phyloP scores from a whole-genome alignment of 208 protist genomes.

The Crithidia expoeki region DNA sequence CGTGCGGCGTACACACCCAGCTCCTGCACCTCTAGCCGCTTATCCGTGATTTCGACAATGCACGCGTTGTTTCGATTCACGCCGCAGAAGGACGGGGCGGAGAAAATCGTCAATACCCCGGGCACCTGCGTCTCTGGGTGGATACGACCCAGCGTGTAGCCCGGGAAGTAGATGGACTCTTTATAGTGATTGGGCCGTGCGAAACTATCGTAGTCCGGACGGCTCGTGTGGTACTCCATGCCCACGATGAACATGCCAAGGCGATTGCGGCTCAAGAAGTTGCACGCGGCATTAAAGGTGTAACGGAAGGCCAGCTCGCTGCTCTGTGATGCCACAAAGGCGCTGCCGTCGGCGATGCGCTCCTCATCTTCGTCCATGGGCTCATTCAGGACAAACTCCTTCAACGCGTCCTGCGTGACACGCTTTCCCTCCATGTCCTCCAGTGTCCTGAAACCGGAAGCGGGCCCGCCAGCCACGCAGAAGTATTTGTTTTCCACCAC shows the following conservation, averaged over 20 bases:
- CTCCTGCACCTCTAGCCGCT: conserved; percentile 58
- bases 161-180: conserved; percentile 82
- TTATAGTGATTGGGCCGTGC: conserved; percentile 72
- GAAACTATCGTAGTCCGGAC: conserved; percentile 76
- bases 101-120: conserved; percentile 75
- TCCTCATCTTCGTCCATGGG: conserved; percentile 88
- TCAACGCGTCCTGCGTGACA: conserved; percentile 31
- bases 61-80: conserved; percentile 83
- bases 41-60: conserved; percentile 43
- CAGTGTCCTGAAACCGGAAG: conserved; percentile 53
- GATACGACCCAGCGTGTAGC: conserved; percentile 68
- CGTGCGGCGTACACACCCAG: conserved; percentile 48
- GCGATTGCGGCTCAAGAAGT: conserved; percentile 76
- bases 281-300: conserved; percentile 82
- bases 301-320: conserved; percentile 62
- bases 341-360: conserved; percentile 51
- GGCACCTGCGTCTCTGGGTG: conserved; percentile 66
- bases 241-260: conserved; percentile 68
- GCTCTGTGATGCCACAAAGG: conserved; percentile 57
- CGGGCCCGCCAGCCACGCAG: conserved; percentile 68
- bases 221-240: conserved; percentile 80
- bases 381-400: conserved; percentile 80
- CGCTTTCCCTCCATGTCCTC: conserved; percentile 42
- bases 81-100: conserved; percentile 74
- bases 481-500: conserved; percentile 71